A percentile compares a stretch with the other conserved stretches of the same genome.
Conservation (phyloP, 495 filamentous ascomycete species). For the Penicillium samsonianum region DNA sequence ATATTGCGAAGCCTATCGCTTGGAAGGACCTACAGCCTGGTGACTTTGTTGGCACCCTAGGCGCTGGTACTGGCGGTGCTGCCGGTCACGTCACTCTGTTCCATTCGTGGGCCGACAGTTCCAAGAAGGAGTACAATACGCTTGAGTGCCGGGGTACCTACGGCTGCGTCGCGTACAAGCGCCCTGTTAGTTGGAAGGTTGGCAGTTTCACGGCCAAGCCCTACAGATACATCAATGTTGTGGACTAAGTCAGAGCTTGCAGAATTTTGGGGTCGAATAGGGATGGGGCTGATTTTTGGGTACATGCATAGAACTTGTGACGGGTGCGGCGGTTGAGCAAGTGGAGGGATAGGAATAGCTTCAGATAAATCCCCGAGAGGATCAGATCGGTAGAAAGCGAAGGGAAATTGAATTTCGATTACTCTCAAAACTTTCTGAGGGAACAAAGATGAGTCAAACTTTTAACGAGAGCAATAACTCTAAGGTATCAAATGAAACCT, state of each 20-base stretch:
- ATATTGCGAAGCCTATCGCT: conserved; percentile 15
- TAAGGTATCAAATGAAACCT: too few species aligned
- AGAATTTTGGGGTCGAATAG: neutral
- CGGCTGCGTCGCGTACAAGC: conserved; percentile 20
- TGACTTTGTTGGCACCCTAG: conserved; percentile 20
- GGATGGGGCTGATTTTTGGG: neutral
- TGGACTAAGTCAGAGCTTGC: conserved; percentile 11
- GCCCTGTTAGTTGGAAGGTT: conserved; percentile 21
- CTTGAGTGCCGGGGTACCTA: conserved; percentile 21
- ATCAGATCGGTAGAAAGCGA: too few species aligned
- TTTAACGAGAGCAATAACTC: too few species aligned
- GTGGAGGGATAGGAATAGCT: too few species aligned
- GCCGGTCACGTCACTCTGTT: conserved; percentile 21
- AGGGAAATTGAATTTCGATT: too few species aligned
- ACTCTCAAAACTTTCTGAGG: too few species aligned
- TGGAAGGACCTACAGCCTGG: conserved; percentile 17
- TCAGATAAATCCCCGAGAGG: too few species aligned
- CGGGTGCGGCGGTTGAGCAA: too few species aligned
- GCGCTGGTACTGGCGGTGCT: conserved; percentile 20
- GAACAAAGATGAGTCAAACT: too few species aligned
- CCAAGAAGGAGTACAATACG: conserved; percentile 23
- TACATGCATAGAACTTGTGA: neutral
- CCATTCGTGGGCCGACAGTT: conserved; percentile 19
- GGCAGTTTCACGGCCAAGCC: conserved; percentile 18
- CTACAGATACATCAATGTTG: conserved; percentile 16